Percentiles rank a stretch among this genome's conserved stretches.
Evolutionary conservation across 2,329 filamentous ascomycete species (phyloP).

Genomic region (Mariannaea elegans): DNA sequence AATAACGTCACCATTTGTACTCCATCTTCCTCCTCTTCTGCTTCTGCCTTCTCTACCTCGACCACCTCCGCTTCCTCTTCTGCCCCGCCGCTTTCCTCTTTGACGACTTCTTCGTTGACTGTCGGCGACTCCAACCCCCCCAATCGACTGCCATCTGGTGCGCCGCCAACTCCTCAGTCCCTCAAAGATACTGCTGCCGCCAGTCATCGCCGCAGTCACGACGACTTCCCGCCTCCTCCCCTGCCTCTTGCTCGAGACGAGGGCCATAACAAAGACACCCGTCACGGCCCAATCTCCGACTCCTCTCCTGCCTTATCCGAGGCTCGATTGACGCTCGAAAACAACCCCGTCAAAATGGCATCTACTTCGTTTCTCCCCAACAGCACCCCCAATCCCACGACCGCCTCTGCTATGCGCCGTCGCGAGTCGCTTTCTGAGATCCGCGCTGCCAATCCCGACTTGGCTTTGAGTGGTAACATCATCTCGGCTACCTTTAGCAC

Average conservation of each 20-base stretch:
- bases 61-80: conserved; percentile 22
- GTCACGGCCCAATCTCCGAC: conserved; percentile 9
- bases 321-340: conserved; percentile 19
- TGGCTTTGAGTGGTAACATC: conserved; percentile 70
- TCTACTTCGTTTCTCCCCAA: conserved; percentile 9
- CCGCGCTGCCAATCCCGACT: conserved; percentile 63
- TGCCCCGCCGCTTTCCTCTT: conserved; percentile 19
- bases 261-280: conserved; percentile 5
- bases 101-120: conserved; percentile 13
- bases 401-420: conserved; percentile 48
- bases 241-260: conserved; percentile 16
- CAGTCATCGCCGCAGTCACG: not conserved
- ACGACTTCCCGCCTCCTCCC: conserved; percentile 1
- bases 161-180: not conserved
- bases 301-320: conserved; percentile 13
- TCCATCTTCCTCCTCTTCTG: conserved; percentile 18
- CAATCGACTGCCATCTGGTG: conserved; percentile 7
- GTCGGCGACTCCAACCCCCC: conserved; percentile 1
- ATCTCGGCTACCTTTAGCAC: conserved; percentile 73
- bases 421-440: conserved; percentile 65
- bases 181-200: conserved; percentile 1
- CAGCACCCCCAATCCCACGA: conserved; percentile 14
- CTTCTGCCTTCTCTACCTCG: conserved; percentile 5
- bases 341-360: conserved; percentile 16
- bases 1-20: conserved; percentile 37